phyloP scores from a whole-genome alignment of 2,329 filamentous ascomycete genomes.

The Ophiostoma quercus region DNA sequence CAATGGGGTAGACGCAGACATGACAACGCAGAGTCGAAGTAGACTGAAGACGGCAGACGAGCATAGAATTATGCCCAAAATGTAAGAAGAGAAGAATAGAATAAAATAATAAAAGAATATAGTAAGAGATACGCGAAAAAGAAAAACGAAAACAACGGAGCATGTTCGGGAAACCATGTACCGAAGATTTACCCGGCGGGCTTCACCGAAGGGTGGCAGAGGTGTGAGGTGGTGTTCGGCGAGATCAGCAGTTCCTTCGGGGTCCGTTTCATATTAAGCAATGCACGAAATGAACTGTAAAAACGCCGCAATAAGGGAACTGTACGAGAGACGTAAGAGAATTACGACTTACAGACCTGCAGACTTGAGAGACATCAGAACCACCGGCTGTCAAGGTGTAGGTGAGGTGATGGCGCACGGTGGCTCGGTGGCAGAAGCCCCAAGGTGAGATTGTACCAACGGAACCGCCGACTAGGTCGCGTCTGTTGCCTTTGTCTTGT shows the following conservation, averaged over 20 bases:
- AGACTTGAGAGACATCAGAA: neutral
- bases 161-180: neutral
- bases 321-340: neutral
- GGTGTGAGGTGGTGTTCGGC: slow-evolving; percentile 6
- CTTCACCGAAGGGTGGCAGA: slow-evolving; percentile 19
- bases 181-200: slow-evolving; percentile 11
- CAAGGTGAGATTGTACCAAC: slow-evolving; percentile 12
- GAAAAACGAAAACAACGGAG: slow-evolving; percentile 5
- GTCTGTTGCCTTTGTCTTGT: neutral
- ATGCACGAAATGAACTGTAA: neutral
- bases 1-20: neutral
- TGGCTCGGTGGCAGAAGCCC: neutral
- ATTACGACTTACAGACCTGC: neutral
- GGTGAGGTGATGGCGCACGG: neutral
- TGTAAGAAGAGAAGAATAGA: neutral
- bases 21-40: slow-evolving; percentile 10
- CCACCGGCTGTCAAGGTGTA: neutral
- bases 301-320: neutral
- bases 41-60: neutral
- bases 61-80: neutral
- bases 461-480: slow-evolving; percentile 13
- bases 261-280: neutral
- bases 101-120: neutral
- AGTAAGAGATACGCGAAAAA: neutral
- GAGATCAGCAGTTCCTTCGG: slow-evolving; percentile 9